Base-by-base conservation (phyloP, 352 stramenopile genomes). In the Phytophthora pluvialis region DNA sequence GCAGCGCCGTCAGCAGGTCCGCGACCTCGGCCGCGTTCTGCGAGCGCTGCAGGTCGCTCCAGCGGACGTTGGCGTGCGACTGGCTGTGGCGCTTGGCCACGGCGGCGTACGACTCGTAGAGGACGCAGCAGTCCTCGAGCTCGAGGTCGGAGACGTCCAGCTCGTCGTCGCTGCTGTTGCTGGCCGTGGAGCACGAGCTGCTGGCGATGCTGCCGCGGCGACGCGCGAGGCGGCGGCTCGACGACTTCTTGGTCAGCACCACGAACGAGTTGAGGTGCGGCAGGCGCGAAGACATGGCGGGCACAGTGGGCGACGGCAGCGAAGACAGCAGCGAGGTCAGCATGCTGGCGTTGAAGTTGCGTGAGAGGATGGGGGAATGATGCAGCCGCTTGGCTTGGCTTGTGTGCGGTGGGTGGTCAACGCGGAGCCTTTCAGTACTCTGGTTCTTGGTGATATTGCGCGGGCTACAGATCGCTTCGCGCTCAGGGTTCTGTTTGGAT, bases 21-120 rank as follows among this genome's bases (percentile, higher is more conserved):
- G 35, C 38, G 35, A 70, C 39, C 16, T 73, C 52, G 12, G 18
- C 28, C 4, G 60, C 35, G 33, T 57, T 47, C 40, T 54, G 70
- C 40, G 73, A 70, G 51, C 70, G 78, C 42, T 88, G 77, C 25
- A 93, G 69, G 68, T 93, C 81, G 64, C 81, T 86, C 85, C 85
- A 93, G 50, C 80, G 82, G 18, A 93, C 72, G 21, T 74, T 70
- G 10, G 35, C 60, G 21, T 21, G 21, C 1, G 77, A 64, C 8
- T 73, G 67, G 26, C 59, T 65, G 44, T 60, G 72, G 61, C 83
- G 83, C 43, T 81, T 80, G 16, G 81, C 63, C 25, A 92, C 83
- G 29, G 85, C 83, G 5, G 81, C 85, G 69, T 91, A 94, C 16
- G 80, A 90, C 65, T 89, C 83, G 75, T 91, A 94, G 15, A 74